Evolutionary conservation across 202 grass and related monocot species (phyloP).

Genomic region (Musa balbisiana): DNA sequence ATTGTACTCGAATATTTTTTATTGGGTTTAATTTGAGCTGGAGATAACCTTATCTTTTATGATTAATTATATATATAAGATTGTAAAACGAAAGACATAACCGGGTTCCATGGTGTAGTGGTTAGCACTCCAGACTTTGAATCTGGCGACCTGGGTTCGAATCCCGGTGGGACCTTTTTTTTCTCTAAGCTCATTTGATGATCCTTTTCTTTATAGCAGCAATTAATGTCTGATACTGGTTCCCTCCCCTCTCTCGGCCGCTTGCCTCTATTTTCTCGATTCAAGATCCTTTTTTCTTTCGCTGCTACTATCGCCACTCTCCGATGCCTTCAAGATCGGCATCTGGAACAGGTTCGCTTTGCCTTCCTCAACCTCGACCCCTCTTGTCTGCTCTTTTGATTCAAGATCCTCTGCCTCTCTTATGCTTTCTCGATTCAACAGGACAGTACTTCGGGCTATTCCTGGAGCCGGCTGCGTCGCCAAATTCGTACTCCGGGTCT

Average conservation of each 20-base stretch:
- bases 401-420: neutral
- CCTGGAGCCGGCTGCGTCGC: slow-evolving; percentile 61
- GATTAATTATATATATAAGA: no score
- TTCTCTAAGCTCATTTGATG: neutral
- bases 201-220: no score
- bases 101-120: slow-evolving; percentile 70
- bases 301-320: slow-evolving; percentile 65
- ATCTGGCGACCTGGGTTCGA: slow-evolving; percentile 99
- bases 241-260: no score
- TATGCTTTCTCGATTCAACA: neutral
- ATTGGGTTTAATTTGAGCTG: no score
- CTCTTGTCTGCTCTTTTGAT: neutral
- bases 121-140: slow-evolving; percentile 99
- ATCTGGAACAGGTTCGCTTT: slow-evolving; percentile 64
- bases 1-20: no score
- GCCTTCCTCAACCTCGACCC: no score
- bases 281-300: neutral
- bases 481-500: slow-evolving; percentile 60
- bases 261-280: neutral
- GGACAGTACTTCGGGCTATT: slow-evolving; percentile 45
- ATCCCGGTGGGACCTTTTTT: slow-evolving; percentile 64
- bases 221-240: slow-evolving; percentile 28
- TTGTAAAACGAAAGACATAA: no score
- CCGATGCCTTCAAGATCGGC: slow-evolving; percentile 74
- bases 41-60: no score